Evolutionary conservation across 768 basidiomycete species (phyloP).

Genomic region (Tylopilus balloui): DNA sequence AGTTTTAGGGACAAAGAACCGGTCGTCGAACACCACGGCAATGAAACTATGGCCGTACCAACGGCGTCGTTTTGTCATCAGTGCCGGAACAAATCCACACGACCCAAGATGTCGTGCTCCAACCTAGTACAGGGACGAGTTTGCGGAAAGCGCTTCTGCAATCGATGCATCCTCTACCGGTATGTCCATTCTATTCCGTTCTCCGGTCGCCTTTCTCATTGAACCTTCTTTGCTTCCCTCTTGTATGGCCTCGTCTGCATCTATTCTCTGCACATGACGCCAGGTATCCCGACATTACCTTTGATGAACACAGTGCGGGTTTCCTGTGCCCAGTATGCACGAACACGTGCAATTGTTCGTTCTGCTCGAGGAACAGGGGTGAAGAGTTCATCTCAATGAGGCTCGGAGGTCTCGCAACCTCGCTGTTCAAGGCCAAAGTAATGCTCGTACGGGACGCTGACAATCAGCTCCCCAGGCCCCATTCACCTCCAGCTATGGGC

Average conservation of each 20-base stretch:
- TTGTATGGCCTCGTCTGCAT: not conserved
- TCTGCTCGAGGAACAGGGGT: constrained; percentile 42
- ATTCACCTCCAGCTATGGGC: not conserved
- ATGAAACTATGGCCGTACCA: not conserved
- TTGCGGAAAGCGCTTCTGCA: constrained; percentile 35
- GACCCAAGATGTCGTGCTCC: constrained; percentile 37
- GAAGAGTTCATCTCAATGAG: constrained; percentile 41
- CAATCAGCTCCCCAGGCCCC: not conserved
- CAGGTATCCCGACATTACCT: constrained; percentile 39
- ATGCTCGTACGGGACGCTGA: constrained; percentile 21
- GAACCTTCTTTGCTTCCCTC: not conserved
- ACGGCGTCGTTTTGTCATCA: constrained; percentile 33
- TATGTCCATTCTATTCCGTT: constrained; percentile 11
- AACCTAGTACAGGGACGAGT: constrained; percentile 9
- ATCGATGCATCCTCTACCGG: constrained; percentile 34
- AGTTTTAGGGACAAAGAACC: not conserved
- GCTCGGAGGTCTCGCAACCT: constrained; percentile 20
- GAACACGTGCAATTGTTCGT: constrained; percentile 46
- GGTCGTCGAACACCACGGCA: not conserved
- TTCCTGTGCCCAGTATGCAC: constrained; percentile 46
- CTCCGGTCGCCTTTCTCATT: constrained; percentile 3
- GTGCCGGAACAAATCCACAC: constrained; percentile 25
- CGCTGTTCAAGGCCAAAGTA: constrained; percentile 21
- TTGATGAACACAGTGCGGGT: constrained; percentile 26
- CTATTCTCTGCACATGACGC: not conserved